Conservation (phyloP, 2,329 filamentous ascomycete species). For the Epichloe scottii region DNA sequence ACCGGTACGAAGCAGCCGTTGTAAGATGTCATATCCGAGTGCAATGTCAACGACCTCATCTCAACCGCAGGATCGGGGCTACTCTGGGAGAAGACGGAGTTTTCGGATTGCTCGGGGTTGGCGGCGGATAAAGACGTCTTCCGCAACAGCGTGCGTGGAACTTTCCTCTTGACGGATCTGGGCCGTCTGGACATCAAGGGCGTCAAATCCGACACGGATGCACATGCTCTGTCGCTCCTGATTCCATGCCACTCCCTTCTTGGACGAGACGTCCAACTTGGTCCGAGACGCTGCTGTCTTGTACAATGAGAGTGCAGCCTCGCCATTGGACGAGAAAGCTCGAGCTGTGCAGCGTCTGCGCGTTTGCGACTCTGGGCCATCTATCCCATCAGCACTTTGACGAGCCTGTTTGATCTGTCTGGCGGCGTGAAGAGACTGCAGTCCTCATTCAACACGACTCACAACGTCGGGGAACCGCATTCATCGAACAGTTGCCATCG, state of each 20-base stretch:
- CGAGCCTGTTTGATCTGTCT: neutral
- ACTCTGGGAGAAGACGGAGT: conserved; percentile 18
- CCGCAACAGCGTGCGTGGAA: conserved; percentile 1
- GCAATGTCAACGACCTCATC: conserved; percentile 15
- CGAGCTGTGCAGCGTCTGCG: conserved; percentile 5
- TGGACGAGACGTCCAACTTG: conserved; percentile 16
- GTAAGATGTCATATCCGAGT: conserved; percentile 17
- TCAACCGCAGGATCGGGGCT: conserved; percentile 13
- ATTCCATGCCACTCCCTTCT: conserved; percentile 10
- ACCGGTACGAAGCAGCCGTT: conserved; percentile 8
- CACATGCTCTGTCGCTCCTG: conserved; percentile 4
- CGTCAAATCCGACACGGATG: conserved; percentile 10
- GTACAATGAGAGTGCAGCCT: neutral
- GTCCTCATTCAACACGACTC: neutral
- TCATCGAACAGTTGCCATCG: conserved; percentile 10
- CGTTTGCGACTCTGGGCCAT: conserved; percentile 10
- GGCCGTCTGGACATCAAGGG: conserved; percentile 10
- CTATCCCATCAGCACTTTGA: conserved; percentile 8
- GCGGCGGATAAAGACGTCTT: conserved; percentile 11
- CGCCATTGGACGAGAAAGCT: neutral
- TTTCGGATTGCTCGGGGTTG: conserved; percentile 21
- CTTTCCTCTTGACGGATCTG: too few species aligned
- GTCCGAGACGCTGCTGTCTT: conserved; percentile 1
- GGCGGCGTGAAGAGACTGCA: conserved; percentile 4
- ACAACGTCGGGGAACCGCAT: conserved; percentile 11